Conservation (phyloP, 2,329 filamentous ascomycete species). For the Colletotrichum sp. region DNA sequence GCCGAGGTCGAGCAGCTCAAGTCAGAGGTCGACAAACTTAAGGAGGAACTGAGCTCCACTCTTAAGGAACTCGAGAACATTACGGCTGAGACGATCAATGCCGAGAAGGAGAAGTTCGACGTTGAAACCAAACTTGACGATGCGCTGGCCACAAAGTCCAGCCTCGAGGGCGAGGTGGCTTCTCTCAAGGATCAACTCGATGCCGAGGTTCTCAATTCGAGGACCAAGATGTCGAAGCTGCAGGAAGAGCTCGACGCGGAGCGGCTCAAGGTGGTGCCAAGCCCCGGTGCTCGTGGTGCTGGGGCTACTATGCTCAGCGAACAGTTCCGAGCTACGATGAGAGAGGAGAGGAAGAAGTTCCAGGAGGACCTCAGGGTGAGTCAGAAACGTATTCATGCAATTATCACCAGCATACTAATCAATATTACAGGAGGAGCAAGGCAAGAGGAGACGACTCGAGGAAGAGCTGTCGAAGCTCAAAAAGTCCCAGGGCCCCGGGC, state of each 20-base stretch:
- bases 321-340: slow-evolving; percentile 61
- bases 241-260: slow-evolving; percentile 59
- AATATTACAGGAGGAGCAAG: slow-evolving; percentile 52
- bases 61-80: slow-evolving; percentile 59
- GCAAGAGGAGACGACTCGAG: slow-evolving; percentile 51
- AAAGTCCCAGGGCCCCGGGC: slow-evolving; percentile 46
- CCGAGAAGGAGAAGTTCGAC: slow-evolving; percentile 55
- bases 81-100: slow-evolving; percentile 54
- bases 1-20: slow-evolving; percentile 51
- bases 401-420: slow-evolving; percentile 30
- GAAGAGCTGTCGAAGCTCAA: slow-evolving; percentile 53
- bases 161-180: slow-evolving; percentile 43
- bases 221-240: slow-evolving; percentile 42
- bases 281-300: slow-evolving; percentile 38
- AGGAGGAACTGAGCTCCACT: slow-evolving; percentile 54
- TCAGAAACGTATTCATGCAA: background rate
- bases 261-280: slow-evolving; percentile 45
- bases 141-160: slow-evolving; percentile 35
- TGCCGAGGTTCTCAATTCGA: slow-evolving; percentile 40
- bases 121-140: slow-evolving; percentile 48
- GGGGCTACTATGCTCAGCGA: slow-evolving; percentile 60
- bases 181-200: slow-evolving; percentile 44
- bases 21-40: slow-evolving; percentile 54
- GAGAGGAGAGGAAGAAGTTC: slow-evolving; percentile 62
- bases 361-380: slow-evolving; percentile 58